Percentiles rank a stretch among this genome's conserved stretches.
Conservation (phyloP, 768 basidiomycete species). For the Pluteus cervinus region DNA sequence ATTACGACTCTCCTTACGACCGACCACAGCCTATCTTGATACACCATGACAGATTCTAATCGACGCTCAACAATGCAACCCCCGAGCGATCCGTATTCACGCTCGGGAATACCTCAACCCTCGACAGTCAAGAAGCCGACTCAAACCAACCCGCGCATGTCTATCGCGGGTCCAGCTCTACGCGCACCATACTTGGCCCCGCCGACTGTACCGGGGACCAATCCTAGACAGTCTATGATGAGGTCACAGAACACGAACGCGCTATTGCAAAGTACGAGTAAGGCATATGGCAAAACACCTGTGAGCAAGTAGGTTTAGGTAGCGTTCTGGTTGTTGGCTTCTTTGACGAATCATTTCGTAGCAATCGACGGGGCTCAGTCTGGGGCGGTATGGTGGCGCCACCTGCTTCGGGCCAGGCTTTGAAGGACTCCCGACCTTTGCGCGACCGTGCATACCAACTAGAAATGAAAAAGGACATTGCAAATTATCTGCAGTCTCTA, state of each 20-base stretch:
- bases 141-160: conserved; percentile 56
- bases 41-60: conserved; percentile 37
- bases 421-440: conserved; percentile 74
- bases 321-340: conserved; percentile 5
- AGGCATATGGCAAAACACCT: conserved; percentile 71
- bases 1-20: neutral
- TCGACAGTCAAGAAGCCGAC: conserved; percentile 68
- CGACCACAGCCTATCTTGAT: neutral
- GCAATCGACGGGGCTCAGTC: conserved; percentile 69
- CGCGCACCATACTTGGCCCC: conserved; percentile 45
- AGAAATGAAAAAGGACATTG: conserved; percentile 75
- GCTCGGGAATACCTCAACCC: conserved; percentile 70
- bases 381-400: conserved; percentile 57
- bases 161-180: conserved; percentile 69
- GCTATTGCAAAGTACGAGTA: conserved; percentile 62
- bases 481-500: conserved; percentile 58
- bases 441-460: conserved; percentile 70
- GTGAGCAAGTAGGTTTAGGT: conserved; percentile 50
- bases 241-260: conserved; percentile 66
- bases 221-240: conserved; percentile 64
- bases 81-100: conserved; percentile 40
- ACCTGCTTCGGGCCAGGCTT: conserved; percentile 45
- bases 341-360: conserved; percentile 30
- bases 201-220: conserved; percentile 30
- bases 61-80: conserved; percentile 59